phyloP scores from a whole-genome alignment of 257 asterid genomes.

The Linaria vulgaris region DNA sequence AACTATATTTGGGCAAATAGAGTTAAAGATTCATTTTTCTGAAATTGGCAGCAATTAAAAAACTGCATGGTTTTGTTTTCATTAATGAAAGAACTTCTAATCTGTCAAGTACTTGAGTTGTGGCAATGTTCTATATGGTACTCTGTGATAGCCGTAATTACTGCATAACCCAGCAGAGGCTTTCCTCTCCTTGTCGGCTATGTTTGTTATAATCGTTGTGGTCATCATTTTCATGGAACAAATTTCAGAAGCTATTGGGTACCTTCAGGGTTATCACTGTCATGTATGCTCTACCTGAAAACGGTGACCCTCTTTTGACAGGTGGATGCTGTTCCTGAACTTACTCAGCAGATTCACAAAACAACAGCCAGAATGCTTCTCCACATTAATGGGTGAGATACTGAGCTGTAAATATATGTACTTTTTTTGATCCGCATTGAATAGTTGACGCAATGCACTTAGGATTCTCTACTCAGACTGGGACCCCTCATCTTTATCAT shows the following conservation, averaged over 20 bases:
- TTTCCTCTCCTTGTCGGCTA: slow-evolving; percentile 14
- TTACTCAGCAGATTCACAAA: slow-evolving; percentile 71
- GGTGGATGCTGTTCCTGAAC: slow-evolving; percentile 99
- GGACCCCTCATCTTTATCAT: slow-evolving; percentile 3
- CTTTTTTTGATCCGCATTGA: slow-evolving; percentile 7
- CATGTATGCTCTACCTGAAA: neutral
- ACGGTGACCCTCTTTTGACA: slow-evolving; percentile 36
- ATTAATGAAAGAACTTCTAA: slow-evolving; percentile 10
- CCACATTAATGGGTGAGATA: slow-evolving; percentile 84
- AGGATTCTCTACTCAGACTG: neutral
- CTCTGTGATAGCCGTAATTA: slow-evolving; percentile 11
- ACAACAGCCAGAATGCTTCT: slow-evolving; percentile 88
- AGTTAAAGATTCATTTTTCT: slow-evolving; percentile 14
- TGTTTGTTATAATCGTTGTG: slow-evolving; percentile 10
- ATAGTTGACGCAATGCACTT: neutral
- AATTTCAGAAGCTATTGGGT: slow-evolving; percentile 6
- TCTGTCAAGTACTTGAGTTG: neutral
- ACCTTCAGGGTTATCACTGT: slow-evolving; percentile 4
- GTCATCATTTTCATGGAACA: slow-evolving; percentile 9
- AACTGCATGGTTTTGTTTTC: slow-evolving; percentile 19
- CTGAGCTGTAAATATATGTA: slow-evolving; percentile 4
- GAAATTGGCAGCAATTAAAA: slow-evolving; percentile 19
- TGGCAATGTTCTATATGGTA: neutral
- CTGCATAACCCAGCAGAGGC: slow-evolving; percentile 9
- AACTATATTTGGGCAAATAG: slow-evolving; percentile 13